Evolutionary conservation across 2,329 filamentous ascomycete genomes (phyloP).

Genomic region (Verticillium zaregamsianum): DNA sequence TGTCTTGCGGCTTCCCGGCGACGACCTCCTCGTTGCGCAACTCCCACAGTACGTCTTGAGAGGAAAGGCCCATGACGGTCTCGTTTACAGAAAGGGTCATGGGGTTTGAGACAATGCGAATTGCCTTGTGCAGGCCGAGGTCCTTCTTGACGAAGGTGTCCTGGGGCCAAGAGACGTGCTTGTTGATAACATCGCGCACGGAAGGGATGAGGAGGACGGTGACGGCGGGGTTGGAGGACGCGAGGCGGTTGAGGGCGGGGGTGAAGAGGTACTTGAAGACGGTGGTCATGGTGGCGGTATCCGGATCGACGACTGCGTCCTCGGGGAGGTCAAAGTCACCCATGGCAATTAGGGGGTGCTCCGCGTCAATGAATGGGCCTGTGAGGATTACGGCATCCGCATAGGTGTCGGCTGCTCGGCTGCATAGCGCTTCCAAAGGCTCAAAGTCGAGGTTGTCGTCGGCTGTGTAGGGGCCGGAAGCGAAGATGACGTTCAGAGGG

Average conservation of each 20-base stretch:
- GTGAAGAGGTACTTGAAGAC: slow-evolving; percentile 81
- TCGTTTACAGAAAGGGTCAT: slow-evolving; percentile 90
- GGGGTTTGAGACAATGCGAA: slow-evolving; percentile 80
- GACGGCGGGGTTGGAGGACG: slow-evolving; percentile 65
- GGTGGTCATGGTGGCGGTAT: slow-evolving; percentile 74
- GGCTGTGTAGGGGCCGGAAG: slow-evolving; percentile 84
- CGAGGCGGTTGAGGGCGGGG: slow-evolving; percentile 66
- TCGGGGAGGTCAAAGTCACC: slow-evolving; percentile 76
- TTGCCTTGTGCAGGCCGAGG: slow-evolving; percentile 73
- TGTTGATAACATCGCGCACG: slow-evolving; percentile 74
- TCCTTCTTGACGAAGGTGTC: slow-evolving; percentile 62
- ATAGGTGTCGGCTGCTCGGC: slow-evolving; percentile 67
- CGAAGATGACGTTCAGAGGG: slow-evolving; percentile 73
- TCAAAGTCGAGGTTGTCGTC: slow-evolving; percentile 92
- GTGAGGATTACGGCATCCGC: slow-evolving; percentile 76
- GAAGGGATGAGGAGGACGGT: slow-evolving; percentile 82
- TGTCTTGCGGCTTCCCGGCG: slow-evolving; percentile 49
- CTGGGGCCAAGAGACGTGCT: slow-evolving; percentile 81
- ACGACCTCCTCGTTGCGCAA: slow-evolving; percentile 70
- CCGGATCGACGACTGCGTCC: slow-evolving; percentile 63
- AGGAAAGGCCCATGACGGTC: slow-evolving; percentile 73
- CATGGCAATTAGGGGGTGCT: slow-evolving; percentile 81
- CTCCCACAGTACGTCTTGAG: slow-evolving; percentile 81
- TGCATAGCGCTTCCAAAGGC: slow-evolving; percentile 76
- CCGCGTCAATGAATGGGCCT: slow-evolving; percentile 87